Evolutionary conservation across 495 filamentous ascomycete species (phyloP).

Genomic region (Astrothelium macrocarpum): DNA sequence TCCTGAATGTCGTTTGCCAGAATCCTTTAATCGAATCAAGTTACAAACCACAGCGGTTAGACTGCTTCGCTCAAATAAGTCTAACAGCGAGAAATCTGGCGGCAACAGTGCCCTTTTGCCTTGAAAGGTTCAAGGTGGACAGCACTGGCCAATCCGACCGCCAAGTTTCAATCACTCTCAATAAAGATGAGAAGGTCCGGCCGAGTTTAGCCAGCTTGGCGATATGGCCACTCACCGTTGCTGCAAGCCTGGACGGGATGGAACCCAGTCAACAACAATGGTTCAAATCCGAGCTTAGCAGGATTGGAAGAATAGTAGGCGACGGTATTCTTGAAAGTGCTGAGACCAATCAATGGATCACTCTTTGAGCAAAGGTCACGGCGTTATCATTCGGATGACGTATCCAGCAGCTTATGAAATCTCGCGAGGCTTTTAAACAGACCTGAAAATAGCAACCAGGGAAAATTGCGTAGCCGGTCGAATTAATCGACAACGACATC

Average conservation of each 20-base stretch:
- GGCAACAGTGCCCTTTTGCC: constrained; percentile 6
- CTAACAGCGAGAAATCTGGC: constrained; percentile 4
- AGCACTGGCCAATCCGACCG: not conserved
- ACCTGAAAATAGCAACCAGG: too few relatives aligned
- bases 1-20: not conserved
- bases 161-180: not conserved
- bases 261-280: not conserved
- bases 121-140: constrained; percentile 8
- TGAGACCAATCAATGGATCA: not conserved
- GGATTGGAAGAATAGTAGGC: not conserved
- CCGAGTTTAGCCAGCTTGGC: not conserved
- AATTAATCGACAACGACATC: too few relatives aligned
- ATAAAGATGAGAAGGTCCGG: not conserved
- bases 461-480: too few relatives aligned
- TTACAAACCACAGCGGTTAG: not conserved
- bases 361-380: not conserved
- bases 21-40: not conserved
- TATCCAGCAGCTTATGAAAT: too few relatives aligned
- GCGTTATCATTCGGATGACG: not conserved
- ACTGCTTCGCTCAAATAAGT: not conserved
- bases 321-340: not conserved
- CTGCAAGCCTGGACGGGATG: not conserved
- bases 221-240: not conserved
- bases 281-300: not conserved
- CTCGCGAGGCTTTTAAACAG: too few relatives aligned